Evolutionary conservation across 208 protist genomes (phyloP).

Genomic region (Eutreptiella sp.): DNA sequence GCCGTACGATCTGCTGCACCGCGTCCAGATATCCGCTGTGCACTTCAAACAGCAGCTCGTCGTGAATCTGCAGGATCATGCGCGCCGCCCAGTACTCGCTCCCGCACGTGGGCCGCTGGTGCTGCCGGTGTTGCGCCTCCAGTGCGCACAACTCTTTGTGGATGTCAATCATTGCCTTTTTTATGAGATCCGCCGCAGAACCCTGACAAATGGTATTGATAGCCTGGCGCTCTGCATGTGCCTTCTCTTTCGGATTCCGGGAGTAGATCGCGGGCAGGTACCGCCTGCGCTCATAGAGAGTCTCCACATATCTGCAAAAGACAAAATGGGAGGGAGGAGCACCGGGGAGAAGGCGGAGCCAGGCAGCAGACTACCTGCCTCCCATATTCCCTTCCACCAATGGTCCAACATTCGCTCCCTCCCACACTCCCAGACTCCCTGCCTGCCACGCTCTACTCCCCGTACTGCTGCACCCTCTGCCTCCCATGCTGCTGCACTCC

Average conservation of each 20-base stretch:
- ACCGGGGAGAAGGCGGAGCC: too few relatives aligned
- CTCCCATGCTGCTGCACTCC: too few relatives aligned
- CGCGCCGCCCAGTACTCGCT: conserved; percentile 49
- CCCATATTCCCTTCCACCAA: too few relatives aligned
- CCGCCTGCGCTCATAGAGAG: conserved; percentile 28
- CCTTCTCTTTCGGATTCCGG: conserved; percentile 34
- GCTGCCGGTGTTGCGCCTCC: neutral
- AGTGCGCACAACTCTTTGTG: neutral
- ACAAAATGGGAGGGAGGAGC: too few relatives aligned
- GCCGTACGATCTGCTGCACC: neutral
- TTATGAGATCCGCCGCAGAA: conserved; percentile 41
- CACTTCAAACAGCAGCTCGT: conserved; percentile 47
- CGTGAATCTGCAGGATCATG: conserved; percentile 43
- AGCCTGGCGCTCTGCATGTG: conserved; percentile 53
- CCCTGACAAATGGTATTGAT: conserved; percentile 47
- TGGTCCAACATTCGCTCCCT: too few relatives aligned
- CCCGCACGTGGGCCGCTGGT: too few relatives aligned
- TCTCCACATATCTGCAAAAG: conserved; percentile 39
- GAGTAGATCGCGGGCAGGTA: conserved; percentile 37
- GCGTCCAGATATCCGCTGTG: neutral
- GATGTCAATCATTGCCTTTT: conserved; percentile 37
- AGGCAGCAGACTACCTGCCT: too few relatives aligned
- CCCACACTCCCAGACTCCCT: too few relatives aligned
- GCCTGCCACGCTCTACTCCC: too few relatives aligned
- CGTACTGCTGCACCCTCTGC: too few relatives aligned